phyloP scores from a whole-genome alignment of 768 basidiomycete species.

The Cyclocybe cylindracea region DNA sequence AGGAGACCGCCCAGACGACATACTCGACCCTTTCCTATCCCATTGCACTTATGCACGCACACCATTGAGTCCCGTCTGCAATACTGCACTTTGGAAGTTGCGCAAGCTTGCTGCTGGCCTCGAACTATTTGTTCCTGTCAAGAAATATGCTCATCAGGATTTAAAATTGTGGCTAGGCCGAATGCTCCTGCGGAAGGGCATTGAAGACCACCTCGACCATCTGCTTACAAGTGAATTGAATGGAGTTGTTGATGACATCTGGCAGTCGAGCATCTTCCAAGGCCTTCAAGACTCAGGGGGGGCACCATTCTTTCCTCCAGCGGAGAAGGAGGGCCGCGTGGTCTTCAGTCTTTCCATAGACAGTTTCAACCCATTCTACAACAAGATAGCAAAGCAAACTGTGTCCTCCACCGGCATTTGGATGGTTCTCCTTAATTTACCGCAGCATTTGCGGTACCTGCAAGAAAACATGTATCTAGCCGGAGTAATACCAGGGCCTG shows the following conservation, averaged over 20 bases:
- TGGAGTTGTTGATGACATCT: constrained; percentile 18
- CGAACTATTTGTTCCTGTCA: constrained; percentile 4
- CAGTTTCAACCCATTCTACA: constrained; percentile 28
- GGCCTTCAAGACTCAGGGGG: constrained; percentile 17
- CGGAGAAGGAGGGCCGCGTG: constrained; percentile 15
- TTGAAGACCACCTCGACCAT: constrained; percentile 22
- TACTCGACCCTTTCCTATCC: not conserved
- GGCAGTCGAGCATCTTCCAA: constrained; percentile 16
- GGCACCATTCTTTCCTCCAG: constrained; percentile 20
- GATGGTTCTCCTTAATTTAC: constrained; percentile 35
- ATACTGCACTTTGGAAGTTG: not conserved
- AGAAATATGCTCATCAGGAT: constrained; percentile 20
- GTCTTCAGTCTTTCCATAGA: constrained; percentile 25
- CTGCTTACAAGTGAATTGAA: constrained; percentile 1
- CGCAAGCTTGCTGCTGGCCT: not conserved
- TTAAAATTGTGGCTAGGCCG: constrained; percentile 26
- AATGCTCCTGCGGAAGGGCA: constrained; percentile 23
- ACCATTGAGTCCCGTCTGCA: constrained; percentile 12
- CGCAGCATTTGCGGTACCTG: constrained; percentile 30
- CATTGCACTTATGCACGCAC: constrained; percentile 10
- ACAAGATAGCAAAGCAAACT: constrained; percentile 23
- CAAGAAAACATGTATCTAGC: constrained; percentile 42
- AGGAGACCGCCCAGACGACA: not conserved
- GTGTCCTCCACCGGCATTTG: constrained; percentile 25
- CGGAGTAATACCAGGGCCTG: constrained; percentile 42